Base-by-base conservation (phyloP, 257 asterid species). In the Anisodus acutangulus region DNA sequence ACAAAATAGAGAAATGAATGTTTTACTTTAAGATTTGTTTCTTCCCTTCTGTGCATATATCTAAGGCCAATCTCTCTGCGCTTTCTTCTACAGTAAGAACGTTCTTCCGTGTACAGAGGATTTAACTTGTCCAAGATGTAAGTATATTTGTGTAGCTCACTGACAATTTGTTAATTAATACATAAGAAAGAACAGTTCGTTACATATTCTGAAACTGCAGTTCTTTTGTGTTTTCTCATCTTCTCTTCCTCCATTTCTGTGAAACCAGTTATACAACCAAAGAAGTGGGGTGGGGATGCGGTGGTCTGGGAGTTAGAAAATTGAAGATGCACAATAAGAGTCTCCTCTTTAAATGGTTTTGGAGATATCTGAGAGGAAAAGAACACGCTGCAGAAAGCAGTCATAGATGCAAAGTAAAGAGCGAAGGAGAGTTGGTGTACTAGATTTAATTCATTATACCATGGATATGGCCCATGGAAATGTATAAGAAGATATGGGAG, bases 71-170 rank as follows among this genome's bases (percentile, higher is more conserved):
- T 83, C 81, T 51, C 66, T 80, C 0, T 53, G 6, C 83, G 78
- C 62, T 82, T 76, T 45, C 49, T 83, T 62, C 83, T 13, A 84
- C 89, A 90, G 92, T 68, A 83, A 55, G 86, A 86, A 85, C 37
- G 3, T 88, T 86, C 88, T 90, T 74, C 92, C 91, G 10, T 90
- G 92, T 74, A 9, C 82, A 47, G 79, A 80, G 58, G 88, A 84
- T 31, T 11, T 90, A 82, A 83, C 88, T 51, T 90, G 92, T 82
- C 91, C 92, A 17, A 83, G 79, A 83, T 80, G 92, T 90, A 87
- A 84, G 92, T 85, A 37, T 49, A 22, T 54, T 35, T 6, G 35
- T 26, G 26, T 57, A 57, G 1, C 64, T 53, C 64, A 7, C 59
- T 53, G 64, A 26, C 81, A 6, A 13, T 51, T 78, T 13, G 11